These are phyloP conservation scores for Lachnellula subtilissima DNA, from an alignment of 2,329 filamentous ascomycete species.

Conservation along the genomic window DNA sequence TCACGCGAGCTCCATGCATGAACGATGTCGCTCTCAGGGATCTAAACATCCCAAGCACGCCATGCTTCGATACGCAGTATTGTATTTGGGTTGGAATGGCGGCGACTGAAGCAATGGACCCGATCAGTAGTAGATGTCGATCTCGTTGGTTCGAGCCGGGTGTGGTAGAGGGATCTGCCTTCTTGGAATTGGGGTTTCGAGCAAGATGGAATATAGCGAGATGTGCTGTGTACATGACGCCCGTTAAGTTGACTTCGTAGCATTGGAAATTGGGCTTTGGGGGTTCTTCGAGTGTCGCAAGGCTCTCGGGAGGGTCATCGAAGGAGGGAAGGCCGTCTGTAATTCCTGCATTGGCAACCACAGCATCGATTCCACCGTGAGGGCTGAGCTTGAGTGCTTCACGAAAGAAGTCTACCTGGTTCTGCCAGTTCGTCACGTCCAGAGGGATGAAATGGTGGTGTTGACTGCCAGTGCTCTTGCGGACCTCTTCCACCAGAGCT, in stretches of 20 bases:
- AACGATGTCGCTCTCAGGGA: slow-evolving; percentile 48
- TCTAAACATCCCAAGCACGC: slow-evolving; percentile 59
- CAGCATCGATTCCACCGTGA: slow-evolving; percentile 53
- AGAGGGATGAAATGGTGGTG: slow-evolving; percentile 54
- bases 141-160: slow-evolving; percentile 39
- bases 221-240: slow-evolving; percentile 60
- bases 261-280: slow-evolving; percentile 47
- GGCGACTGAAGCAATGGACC: slow-evolving; percentile 54
- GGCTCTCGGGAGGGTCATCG: slow-evolving; percentile 36
- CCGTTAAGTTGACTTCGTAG: slow-evolving; percentile 58
- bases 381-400: slow-evolving; percentile 49
- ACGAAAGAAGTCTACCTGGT: slow-evolving; percentile 60
- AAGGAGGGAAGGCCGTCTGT: slow-evolving; percentile 40
- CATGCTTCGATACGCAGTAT: slow-evolving; percentile 62
- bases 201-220: slow-evolving; percentile 57
- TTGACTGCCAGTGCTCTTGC: slow-evolving; percentile 36
- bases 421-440: slow-evolving; percentile 62
- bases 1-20: slow-evolving; percentile 52
- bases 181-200: slow-evolving; percentile 41
- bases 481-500: slow-evolving; percentile 49
- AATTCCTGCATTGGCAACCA: slow-evolving; percentile 65
- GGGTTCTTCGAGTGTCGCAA: slow-evolving; percentile 40
- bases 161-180: slow-evolving; percentile 29
- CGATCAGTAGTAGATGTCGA: slow-evolving; percentile 57
- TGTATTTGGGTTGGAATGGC: slow-evolving; percentile 42